A percentile compares a stretch with the other conserved stretches of the same genome.
These are phyloP conservation scores for Chrysophaeum taylorii DNA, from an alignment of 352 stramenopile genomes.

Conservation along the genomic window DNA sequence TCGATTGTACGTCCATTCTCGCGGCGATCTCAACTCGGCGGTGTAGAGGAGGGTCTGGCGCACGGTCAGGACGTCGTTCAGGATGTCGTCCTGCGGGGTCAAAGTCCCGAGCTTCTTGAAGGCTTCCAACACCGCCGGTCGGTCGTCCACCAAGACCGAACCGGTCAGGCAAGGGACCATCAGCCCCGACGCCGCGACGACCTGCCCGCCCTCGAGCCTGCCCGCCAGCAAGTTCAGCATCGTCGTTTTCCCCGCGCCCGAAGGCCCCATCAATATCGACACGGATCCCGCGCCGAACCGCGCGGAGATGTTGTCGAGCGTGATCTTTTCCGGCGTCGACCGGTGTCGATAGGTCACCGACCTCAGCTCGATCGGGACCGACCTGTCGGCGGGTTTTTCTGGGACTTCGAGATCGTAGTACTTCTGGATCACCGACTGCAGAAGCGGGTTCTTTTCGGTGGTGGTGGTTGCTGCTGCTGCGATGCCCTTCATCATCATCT, in stretches of 20 bases:
- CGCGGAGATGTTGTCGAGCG: conserved; percentile 48
- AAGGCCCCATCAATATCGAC: conserved; percentile 56
- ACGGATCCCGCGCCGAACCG: conserved; percentile 46
- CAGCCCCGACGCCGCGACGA: conserved; percentile 17
- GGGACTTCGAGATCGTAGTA: too few relatives aligned
- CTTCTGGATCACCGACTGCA: too few relatives aligned
- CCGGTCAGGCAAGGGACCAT: conserved; percentile 6
- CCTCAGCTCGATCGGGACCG: too few relatives aligned
- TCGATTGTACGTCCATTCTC: background rate
- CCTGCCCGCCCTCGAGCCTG: conserved; percentile 45
- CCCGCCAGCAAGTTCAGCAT: conserved; percentile 56
- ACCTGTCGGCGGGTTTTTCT: too few relatives aligned
- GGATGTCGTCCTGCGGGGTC: conserved; percentile 54
- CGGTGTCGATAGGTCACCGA: too few relatives aligned
- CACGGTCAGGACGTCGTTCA: conserved; percentile 50
- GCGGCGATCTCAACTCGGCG: conserved; percentile 42
- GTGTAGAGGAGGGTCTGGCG: conserved; percentile 56
- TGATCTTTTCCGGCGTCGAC: too few relatives aligned
- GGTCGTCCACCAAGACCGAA: conserved; percentile 16
- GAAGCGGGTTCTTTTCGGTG: too few relatives aligned
- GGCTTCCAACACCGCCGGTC: background rate
- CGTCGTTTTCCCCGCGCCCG: conserved; percentile 58
- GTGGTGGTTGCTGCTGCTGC: too few relatives aligned
- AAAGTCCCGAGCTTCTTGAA: conserved; percentile 53
- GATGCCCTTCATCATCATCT: too few relatives aligned